phyloP scores from a whole-genome alignment of 108 stramenopile genomes.

The Cyclotella cryptica region DNA sequence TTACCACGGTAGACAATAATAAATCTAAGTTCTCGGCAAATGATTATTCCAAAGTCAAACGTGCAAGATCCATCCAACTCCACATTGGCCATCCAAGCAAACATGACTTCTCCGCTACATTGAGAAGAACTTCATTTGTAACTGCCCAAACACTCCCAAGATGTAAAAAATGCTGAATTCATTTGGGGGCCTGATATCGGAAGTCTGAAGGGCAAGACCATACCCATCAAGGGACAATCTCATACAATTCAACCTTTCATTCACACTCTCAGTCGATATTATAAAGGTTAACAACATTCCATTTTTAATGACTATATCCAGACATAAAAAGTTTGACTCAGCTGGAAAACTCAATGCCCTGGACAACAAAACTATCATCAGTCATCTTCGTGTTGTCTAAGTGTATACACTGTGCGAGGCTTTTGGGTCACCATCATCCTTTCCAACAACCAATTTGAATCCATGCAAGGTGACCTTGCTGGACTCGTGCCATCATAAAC shows the following conservation, averaged over 20 bases:
- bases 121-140: constrained; percentile 3
- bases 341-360: too few species aligned
- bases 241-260: too few species aligned
- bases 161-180: not conserved
- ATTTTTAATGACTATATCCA: constrained; percentile 40
- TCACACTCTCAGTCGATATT: constrained; percentile 41
- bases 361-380: too few species aligned
- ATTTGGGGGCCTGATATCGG: not conserved
- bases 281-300: constrained; percentile 56
- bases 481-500: too few species aligned
- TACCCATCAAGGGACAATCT: too few species aligned
- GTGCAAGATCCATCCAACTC: not conserved
- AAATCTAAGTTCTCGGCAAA: not conserved
- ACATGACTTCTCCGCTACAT: not conserved
- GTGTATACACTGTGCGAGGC: too few species aligned
- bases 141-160: constrained; percentile 34
- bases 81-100: not conserved
- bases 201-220: not conserved
- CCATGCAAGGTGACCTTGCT: too few species aligned
- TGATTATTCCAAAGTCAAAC: not conserved
- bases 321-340: too few species aligned
- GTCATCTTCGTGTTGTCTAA: too few species aligned
- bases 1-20: not conserved
- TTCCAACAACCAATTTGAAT: too few species aligned
- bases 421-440: too few species aligned